Evolutionary conservation across 2,329 filamentous ascomycete species (phyloP).

Genomic region (Ceratocystis papillata): DNA sequence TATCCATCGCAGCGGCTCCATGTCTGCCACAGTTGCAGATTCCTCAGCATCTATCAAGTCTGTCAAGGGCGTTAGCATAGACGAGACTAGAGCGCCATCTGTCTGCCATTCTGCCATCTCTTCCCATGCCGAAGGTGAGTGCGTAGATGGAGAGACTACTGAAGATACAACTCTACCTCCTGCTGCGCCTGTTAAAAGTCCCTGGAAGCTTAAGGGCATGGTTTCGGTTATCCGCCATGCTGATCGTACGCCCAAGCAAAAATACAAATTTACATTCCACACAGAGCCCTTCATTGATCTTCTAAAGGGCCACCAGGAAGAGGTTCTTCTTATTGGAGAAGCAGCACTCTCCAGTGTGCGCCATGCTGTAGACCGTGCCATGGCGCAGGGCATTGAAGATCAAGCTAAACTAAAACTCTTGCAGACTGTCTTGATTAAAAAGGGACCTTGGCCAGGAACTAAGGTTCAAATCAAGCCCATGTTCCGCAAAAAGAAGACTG

Average conservation of each 20-base stretch:
- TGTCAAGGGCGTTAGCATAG: constrained; percentile 14
- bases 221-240: constrained; percentile 94
- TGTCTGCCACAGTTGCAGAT: constrained; percentile 11
- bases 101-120: constrained; percentile 35
- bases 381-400: constrained; percentile 73
- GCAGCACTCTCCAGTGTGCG: constrained; percentile 80
- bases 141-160: constrained; percentile 4
- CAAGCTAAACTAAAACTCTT: constrained; percentile 73
- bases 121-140: constrained; percentile 28
- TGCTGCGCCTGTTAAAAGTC: constrained; percentile 69
- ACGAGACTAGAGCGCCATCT: constrained; percentile 31
- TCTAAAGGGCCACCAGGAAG: constrained; percentile 88
- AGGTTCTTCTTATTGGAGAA: constrained; percentile 87
- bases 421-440: constrained; percentile 79
- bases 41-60: constrained; percentile 20
- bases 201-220: constrained; percentile 97
- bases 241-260: constrained; percentile 95
- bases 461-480: constrained; percentile 99
- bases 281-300: constrained; percentile 92
- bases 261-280: constrained; percentile 99
- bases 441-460: constrained; percentile 86
- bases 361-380: constrained; percentile 71
- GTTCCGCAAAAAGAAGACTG: constrained; percentile 79
- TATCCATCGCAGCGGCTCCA: constrained; percentile 5
- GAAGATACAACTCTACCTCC: constrained; percentile 32